These are phyloP conservation scores for Aegilops tauschii DNA, from an alignment of 176 grass and related monocot species.

Conservation along the genomic window DNA sequence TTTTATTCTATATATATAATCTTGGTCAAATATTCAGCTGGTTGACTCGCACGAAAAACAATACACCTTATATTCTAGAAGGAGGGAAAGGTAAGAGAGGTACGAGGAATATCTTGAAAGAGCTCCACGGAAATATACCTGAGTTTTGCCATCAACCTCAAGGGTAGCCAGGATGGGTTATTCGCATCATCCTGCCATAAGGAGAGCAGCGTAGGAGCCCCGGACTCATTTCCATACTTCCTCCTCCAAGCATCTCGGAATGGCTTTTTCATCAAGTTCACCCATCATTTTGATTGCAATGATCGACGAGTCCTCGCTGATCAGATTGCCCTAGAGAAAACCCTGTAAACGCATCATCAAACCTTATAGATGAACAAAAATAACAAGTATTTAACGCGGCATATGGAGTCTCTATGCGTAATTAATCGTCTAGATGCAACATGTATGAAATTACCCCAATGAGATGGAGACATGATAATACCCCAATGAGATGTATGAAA, in stretches of 20 bases:
- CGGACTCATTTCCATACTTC: neutral
- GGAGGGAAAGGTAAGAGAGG: too few species aligned
- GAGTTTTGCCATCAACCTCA: neutral
- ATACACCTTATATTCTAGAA: too few species aligned
- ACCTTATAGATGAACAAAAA: neutral
- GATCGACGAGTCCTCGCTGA: neutral
- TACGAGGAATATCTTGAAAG: too few species aligned
- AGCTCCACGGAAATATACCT: neutral
- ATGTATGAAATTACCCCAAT: too few species aligned
- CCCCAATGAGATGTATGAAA: neutral
- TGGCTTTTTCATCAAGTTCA: neutral
- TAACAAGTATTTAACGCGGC: neutral
- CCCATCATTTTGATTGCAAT: neutral
- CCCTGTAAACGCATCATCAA: neutral
- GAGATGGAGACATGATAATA: neutral
- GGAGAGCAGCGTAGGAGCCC: neutral
- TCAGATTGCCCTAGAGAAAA: neutral
- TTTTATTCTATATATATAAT: too few species aligned
- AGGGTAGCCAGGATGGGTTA: neutral
- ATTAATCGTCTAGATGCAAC: neutral
- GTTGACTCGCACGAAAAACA: too few species aligned
- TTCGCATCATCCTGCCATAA: neutral
- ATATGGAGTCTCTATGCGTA: too few species aligned
- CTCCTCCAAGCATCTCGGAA: neutral
- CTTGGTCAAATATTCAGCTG: too few species aligned